A percentile compares a stretch with the other conserved stretches of the same genome.
Evolutionary conservation across 768 basidiomycete genomes (phyloP).

Genomic region (Tulasnella sp.): DNA sequence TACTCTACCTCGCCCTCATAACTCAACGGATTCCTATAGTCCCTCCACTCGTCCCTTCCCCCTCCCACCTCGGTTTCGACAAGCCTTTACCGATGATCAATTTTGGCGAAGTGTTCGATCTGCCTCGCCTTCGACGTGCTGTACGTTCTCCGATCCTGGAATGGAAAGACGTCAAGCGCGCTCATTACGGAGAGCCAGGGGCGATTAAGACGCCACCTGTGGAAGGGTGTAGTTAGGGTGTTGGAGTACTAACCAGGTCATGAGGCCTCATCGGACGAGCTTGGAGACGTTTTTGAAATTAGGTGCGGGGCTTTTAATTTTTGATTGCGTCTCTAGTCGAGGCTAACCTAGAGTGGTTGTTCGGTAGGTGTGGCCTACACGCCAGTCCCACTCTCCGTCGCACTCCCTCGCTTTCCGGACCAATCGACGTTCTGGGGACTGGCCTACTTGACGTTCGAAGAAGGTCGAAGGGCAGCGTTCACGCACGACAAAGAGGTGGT

Average conservation of each 20-base stretch:
- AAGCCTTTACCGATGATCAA: conserved; percentile 45
- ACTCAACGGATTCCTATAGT: conserved; percentile 62
- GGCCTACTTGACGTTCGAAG: conserved; percentile 38
- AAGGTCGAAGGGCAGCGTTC: no score
- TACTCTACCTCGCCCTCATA: conserved; percentile 62
- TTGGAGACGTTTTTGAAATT: conserved; percentile 22
- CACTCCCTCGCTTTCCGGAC: conserved; percentile 5
- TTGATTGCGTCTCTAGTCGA: not conserved
- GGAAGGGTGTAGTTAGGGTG: conserved; percentile 31
- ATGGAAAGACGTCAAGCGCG: conserved; percentile 65
- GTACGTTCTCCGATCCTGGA: conserved; percentile 59
- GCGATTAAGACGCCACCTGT: not conserved
- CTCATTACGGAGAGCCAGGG: conserved; percentile 35
- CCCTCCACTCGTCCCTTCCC: conserved; percentile 56
- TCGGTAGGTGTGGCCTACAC: conserved; percentile 24
- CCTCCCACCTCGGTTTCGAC: conserved; percentile 40
- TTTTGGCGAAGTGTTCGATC: conserved; percentile 65
- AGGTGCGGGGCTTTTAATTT: not conserved
- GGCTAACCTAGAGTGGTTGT: not conserved
- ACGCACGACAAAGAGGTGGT: not conserved
- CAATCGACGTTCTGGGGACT: conserved; percentile 39
- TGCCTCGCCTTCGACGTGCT: conserved; percentile 53
- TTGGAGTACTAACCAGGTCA: conserved; percentile 31
- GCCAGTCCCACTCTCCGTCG: not conserved
- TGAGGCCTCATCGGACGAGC: not conserved